Base-by-base conservation (phyloP, 257 asterid genomes). In the Agastache rugosa region DNA sequence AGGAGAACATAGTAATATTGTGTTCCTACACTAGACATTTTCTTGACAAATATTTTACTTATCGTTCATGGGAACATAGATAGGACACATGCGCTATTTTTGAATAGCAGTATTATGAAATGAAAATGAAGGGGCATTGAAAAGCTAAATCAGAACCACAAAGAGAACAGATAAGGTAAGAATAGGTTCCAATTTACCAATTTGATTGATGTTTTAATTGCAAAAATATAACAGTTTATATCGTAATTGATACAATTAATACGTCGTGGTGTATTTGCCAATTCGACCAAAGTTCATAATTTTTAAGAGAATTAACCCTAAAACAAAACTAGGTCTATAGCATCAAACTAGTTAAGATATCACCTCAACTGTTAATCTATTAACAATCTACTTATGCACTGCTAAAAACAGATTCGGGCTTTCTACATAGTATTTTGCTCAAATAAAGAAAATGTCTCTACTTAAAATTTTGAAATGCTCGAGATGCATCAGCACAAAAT, bases 111-210 rank as follows among this genome's bases (percentile, higher is more conserved):
- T 17, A 51, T 17, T 51, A 17, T 7, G 37, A 4, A 19, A 11
- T 35, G 29, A 55, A 69, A 29, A 11, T 2, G 29, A 25, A 25
- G 29, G 29, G 29, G 29, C 29, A 25, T 39, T 34, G 1, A 35
- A 51, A 41, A 69, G 25, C 51, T 69, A 55, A 42, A 73, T 22
- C 19, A 73, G 59, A 34, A 29, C 22, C 75, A 56, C 5, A 12
- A 54, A 59, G n/a, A 31, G 29, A 29, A 73, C 5, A 74, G 27
- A 47, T 10, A 44, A 19, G 9, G 29, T 25, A 25, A 25, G 29
- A 25, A 25, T 25, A 1, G 29, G 19, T 47, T 12, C 8, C 54
- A 47, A 47, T 47, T 15, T 47, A 5, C 8, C 20, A 47, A 15
- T 3, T 50, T 50, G 3, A 47, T 47, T 12, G 8, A 4, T 47